Percentiles rank a stretch among this genome's conserved stretches.
These are phyloP conservation scores for Saccharomyces hybrid DNA, from an alignment of 1,139 yeast genomes.

Conservation along the genomic window DNA sequence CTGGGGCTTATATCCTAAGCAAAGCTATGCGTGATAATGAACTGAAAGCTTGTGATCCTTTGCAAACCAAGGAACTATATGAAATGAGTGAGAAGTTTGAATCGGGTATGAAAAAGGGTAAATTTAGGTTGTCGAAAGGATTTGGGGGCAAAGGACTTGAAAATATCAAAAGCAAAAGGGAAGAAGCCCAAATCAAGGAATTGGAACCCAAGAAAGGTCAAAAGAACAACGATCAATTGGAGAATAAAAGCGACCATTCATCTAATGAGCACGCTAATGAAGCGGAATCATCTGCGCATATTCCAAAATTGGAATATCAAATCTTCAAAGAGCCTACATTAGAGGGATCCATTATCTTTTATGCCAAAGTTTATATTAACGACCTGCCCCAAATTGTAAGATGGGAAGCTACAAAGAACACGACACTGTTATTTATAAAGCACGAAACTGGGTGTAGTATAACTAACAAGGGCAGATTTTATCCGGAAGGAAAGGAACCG, in stretches of 20 bases:
- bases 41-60: conserved; percentile 36
- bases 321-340: conserved; percentile 14
- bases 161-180: conserved; percentile 63
- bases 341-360: conserved; percentile 54
- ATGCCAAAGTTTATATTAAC: conserved; percentile 68
- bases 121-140: conserved; percentile 62
- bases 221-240: conserved; percentile 20
- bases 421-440: conserved; percentile 54
- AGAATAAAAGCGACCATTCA: conserved; percentile 19
- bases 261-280: conserved; percentile 25
- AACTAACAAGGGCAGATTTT: conserved; percentile 74
- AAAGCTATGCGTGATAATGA: conserved; percentile 54
- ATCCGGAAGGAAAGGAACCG: conserved; percentile 48
- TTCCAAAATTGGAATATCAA: conserved; percentile 41
- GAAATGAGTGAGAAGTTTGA: conserved; percentile 51
- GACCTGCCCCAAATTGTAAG: conserved; percentile 82
- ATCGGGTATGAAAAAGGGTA: conserved; percentile 59
- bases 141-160: conserved; percentile 93
- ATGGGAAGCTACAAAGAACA: conserved; percentile 71
- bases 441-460: conserved; percentile 73
- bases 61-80: conserved; percentile 34
- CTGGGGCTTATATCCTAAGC: conserved; percentile 57
- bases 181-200: conserved; percentile 46
- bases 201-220: conserved; percentile 35
- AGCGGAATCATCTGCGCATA: conserved; percentile 50